Conservation (phyloP, 768 basidiomycete species). For the Auricularia heimuer region DNA sequence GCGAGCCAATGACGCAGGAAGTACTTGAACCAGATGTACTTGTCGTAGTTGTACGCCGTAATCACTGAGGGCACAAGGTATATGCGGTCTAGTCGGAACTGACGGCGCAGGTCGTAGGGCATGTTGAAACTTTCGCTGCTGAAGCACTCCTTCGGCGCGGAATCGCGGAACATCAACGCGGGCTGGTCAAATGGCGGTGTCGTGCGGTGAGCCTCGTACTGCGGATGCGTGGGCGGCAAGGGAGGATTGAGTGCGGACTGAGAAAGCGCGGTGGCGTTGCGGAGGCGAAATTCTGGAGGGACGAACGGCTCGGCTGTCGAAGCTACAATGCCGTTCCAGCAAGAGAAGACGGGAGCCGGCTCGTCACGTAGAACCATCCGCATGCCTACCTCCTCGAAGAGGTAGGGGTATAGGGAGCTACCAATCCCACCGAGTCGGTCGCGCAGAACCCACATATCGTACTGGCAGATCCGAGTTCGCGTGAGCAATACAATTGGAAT, state of each 20-base stretch:
- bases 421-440: conserved; percentile 25
- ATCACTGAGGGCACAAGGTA: conserved; percentile 32
- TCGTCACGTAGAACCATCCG: conserved; percentile 27
- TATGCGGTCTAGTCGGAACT: conserved; percentile 29
- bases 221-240: conserved; percentile 23
- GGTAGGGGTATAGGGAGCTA: conserved; percentile 30
- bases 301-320: conserved; percentile 32
- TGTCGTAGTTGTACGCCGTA: conserved; percentile 25
- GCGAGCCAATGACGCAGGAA: conserved; percentile 28
- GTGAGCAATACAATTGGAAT: no score
- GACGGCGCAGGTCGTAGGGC: conserved; percentile 34
- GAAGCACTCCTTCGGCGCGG: conserved; percentile 22
- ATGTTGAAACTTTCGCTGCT: conserved; percentile 33
- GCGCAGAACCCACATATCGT: conserved; percentile 30
- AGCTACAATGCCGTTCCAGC: conserved; percentile 38
- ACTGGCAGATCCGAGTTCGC: conserved; percentile 10
- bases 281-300: conserved; percentile 27
- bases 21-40: conserved; percentile 13
- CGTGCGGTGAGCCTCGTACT: conserved; percentile 11
- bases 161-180: conserved; percentile 23
- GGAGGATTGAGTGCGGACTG: neutral
- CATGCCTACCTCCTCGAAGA: conserved; percentile 28
- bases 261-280: neutral
- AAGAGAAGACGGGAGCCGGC: conserved; percentile 34
- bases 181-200: conserved; percentile 23